A percentile compares a stretch with the other conserved stretches of the same genome.
phyloP scores from a whole-genome alignment of 139 green algal species.

The Chlorella sp. region DNA sequence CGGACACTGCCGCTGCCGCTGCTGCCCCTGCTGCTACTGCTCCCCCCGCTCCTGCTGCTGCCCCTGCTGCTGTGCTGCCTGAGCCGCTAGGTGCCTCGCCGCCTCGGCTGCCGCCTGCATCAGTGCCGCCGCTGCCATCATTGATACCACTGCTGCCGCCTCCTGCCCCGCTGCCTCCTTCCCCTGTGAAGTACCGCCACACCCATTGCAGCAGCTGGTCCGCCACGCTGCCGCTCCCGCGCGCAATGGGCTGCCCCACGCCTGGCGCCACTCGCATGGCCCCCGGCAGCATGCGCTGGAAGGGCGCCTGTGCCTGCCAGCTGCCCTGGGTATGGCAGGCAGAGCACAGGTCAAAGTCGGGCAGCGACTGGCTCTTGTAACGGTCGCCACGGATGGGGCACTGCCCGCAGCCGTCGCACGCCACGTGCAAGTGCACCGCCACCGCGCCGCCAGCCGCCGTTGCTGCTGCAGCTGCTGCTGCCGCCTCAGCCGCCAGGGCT shows the following conservation, averaged over 20 bases:
- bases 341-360: slow-evolving; percentile 20
- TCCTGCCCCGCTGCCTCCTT: neutral
- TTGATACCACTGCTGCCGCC: neutral
- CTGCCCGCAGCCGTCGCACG: slow-evolving; percentile 28
- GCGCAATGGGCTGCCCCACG: neutral
- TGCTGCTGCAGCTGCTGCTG: slow-evolving; percentile 6
- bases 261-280: neutral
- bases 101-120: neutral
- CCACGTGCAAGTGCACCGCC: slow-evolving; percentile 2
- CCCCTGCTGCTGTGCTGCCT: slow-evolving; percentile 2
- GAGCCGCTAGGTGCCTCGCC: too few species aligned
- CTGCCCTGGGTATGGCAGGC: neutral
- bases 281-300: slow-evolving; percentile 3
- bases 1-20: neutral
- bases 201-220: slow-evolving; percentile 21
- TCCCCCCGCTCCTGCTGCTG: neutral
- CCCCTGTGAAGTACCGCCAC: slow-evolving; percentile 27
- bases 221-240: neutral
- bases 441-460: neutral
- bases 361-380: slow-evolving; percentile 6
- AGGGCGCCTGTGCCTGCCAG: neutral
- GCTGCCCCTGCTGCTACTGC: slow-evolving; percentile 10
- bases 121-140: neutral
- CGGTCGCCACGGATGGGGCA: slow-evolving; percentile 18
- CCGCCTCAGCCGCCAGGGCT: neutral